Percentiles rank a stretch among this genome's conserved stretches.
phyloP scores from a whole-genome alignment of 257 asterid species.

The Nicotiana benthamiana region DNA sequence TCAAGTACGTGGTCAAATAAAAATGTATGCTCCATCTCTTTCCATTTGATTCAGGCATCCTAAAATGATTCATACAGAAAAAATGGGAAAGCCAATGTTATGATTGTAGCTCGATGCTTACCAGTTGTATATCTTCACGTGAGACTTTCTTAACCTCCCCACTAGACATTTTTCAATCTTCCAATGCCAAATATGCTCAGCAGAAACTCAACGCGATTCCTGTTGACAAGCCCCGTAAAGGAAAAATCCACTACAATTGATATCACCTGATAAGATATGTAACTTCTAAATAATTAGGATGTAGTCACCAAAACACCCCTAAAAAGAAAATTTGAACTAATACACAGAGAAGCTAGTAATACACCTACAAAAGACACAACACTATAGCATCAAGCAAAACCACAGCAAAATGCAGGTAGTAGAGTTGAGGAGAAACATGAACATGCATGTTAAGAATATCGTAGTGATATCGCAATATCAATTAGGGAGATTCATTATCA shows the following conservation, averaged over 20 bases:
- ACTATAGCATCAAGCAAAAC: neutral
- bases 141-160: conserved; percentile 13
- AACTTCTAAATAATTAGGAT: neutral
- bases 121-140: conserved; percentile 18
- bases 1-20: neutral
- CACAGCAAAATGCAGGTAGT: neutral
- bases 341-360: neutral
- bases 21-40: neutral
- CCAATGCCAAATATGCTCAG: neutral
- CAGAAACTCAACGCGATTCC: neutral
- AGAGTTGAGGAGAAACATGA: neutral
- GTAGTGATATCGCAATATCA: neutral
- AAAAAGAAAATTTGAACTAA: neutral
- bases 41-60: neutral
- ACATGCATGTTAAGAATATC: neutral
- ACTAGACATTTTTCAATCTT: conserved; percentile 11
- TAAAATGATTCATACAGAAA: neutral
- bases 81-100: neutral
- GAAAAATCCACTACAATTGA: neutral
- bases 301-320: neutral
- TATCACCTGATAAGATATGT: neutral
- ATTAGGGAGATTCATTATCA: neutral
- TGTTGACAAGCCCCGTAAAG: neutral
- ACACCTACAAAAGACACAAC: neutral
- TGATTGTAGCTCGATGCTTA: neutral